phyloP scores from a whole-genome alignment of 2,329 filamentous ascomycete species.

The Botrytis paeoniae region DNA sequence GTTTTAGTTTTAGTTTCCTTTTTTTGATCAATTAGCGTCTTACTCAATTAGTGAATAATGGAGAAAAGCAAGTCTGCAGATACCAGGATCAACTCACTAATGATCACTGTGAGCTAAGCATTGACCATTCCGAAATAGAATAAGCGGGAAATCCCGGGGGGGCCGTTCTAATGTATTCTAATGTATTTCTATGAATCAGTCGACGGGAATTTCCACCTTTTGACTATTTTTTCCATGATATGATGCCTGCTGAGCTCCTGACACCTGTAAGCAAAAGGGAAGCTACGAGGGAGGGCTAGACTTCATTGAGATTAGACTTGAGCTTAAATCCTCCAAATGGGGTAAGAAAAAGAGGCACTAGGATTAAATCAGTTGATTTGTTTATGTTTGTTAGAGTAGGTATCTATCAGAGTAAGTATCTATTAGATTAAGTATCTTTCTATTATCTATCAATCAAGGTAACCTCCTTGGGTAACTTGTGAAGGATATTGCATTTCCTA shows the following conservation, averaged over 20 bases:
- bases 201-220: background rate
- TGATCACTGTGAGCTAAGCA: background rate
- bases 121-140: background rate
- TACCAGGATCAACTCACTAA: background rate
- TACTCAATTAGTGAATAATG: constrained; percentile 15
- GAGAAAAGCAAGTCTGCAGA: constrained; percentile 17
- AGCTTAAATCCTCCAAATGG: constrained; percentile 11
- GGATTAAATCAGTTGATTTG: background rate
- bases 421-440: too few relatives aligned
- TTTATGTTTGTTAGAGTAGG: background rate
- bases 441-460: background rate
- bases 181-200: background rate
- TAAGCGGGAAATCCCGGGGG: background rate
- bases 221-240: too few relatives aligned
- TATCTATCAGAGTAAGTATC: too few relatives aligned
- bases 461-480: background rate
- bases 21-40: background rate
- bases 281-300: background rate
- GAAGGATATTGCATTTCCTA: background rate
- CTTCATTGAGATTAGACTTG: background rate
- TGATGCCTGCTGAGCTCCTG: background rate
- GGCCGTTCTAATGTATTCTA: too few relatives aligned
- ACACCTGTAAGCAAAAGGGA: background rate
- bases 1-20: background rate
- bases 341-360: background rate